Base-by-base conservation (phyloP, 2,329 filamentous ascomycete species). In the Penicillium sp. region DNA sequence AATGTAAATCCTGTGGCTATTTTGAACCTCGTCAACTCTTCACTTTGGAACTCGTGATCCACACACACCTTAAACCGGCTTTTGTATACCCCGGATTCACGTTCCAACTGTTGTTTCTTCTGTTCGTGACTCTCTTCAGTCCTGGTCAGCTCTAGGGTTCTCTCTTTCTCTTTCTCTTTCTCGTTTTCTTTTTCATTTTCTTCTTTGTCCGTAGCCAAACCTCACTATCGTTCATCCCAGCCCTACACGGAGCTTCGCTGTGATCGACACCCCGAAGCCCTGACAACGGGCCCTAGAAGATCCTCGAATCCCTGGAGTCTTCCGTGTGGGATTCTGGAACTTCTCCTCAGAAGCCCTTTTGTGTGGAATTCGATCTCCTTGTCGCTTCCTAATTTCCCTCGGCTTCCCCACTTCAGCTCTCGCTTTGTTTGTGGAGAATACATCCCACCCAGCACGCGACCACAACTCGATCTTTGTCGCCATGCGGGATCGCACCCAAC, bases 401-500 rank as follows among this genome's bases (percentile, higher is more conserved):
- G 18, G 11, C n/a, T 24, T 24, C n/a, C 18, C 24, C 22, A 8
- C 20, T 11, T 24, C 18, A 16, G 35, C 18, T 13, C 11, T 22
- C 5, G 20, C 16, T 48, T 50, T 46, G 35, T 41, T 26, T 9
- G 45, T 45, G 46, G 45, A 51, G 46, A 54, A 43, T 14, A 43
- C 38, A 46, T 23, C 47, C 44, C 46, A 31, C 36, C 23, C 35
- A 45, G 34, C 41, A 37, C 41, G 48, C 47, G 43, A 51, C 41
- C 39, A 42, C 26, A 27, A 40, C 46, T 36, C 27, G 26, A 44
- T 31, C 32, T 28, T 32, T 37, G 38, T 49, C 49, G 57, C 39
- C 14, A 69, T 69, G 67, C 61, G 60, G 50, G 66, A 65, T 50
- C 62, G 55, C 46, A 49, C 59, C 44, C 60, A 63, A 56, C 61